Base-by-base conservation (phyloP, 192 early-diverging fungal genomes). In the Rhizophagus clarus region DNA sequence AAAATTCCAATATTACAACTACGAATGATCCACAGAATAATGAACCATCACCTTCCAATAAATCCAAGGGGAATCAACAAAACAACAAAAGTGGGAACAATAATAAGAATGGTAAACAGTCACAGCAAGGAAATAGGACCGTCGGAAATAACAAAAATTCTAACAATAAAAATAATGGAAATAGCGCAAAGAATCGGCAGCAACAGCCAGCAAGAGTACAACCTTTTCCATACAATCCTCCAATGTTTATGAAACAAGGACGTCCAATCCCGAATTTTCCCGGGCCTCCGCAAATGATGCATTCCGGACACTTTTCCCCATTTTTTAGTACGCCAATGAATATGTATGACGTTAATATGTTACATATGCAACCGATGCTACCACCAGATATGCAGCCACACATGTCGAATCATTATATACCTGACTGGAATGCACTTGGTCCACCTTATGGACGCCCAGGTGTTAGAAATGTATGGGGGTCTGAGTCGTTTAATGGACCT, bases 131-230 rank as follows among this genome's bases (percentile, higher is more conserved):
- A 15, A 74, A 74, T 60, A 74, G 45, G 47, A n/a, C 15, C 31
- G 47, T 56, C 1, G 72, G 42, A 60, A 74, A 74, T 51, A 74
- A 74, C 49, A 74, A 74, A 74, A 74, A 29, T 8, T 74, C 72
- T 14, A 72, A n/a, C 31, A 51, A 51, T 74, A 74, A 74, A 60
- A 74, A 47, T 74, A 60, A 15, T 70, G 68, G 22, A 70, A 70
- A 42, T n/a, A 74, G 24, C 28, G 49, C 15, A 60, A 74, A 74
- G 49, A 74, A 74, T 17, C 20, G 72, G n/a, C 42, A 73, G 29
- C 47, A 24, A 15, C 72, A 74, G 14, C 24, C 72, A 56, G 9
- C 42, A 51, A 74, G 72, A 49, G 8, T 74, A 74, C 72, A 74
- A 60, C 24, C 47, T 26, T 51, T 56, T 29, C 45, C 37, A 9